Percentiles rank a stretch among this genome's conserved stretches.
Conservation (phyloP, 1,139 yeast genomes). For the Tardiomyces blankii region DNA sequence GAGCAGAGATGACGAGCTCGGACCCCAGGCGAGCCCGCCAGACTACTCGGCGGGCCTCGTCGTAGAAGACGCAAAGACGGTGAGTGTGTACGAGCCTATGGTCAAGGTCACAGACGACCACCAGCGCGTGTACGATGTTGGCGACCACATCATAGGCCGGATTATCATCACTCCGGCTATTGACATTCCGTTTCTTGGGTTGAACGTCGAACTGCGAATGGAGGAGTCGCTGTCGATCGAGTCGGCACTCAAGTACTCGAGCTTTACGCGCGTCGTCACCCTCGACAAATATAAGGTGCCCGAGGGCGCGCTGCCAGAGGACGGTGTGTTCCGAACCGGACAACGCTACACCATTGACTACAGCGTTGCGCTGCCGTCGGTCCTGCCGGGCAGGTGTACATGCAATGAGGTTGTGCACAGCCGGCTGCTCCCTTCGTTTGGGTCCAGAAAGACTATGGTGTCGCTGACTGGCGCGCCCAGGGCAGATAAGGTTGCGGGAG, state of each 20-base stretch:
- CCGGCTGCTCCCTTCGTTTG: neutral
- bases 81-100: neutral
- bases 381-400: constrained; percentile 6
- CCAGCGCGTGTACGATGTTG: constrained; percentile 4
- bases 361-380: constrained; percentile 11
- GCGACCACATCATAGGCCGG: constrained; percentile 9
- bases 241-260: constrained; percentile 4
- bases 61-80: neutral
- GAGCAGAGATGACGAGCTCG: no score
- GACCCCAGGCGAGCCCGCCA: neutral
- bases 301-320: constrained; percentile 10
- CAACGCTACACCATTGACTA: constrained; percentile 10
- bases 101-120: neutral
- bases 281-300: constrained; percentile 10
- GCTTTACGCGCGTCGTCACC: constrained; percentile 5
- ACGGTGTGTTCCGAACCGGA: constrained; percentile 9
- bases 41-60: neutral
- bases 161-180: constrained; percentile 7
- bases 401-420: constrained; percentile 2
- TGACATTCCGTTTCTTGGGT: constrained; percentile 4
- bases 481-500: neutral
- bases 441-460: neutral
- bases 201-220: constrained; percentile 8
- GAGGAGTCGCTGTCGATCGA: constrained; percentile 7
- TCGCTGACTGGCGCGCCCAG: neutral